A percentile compares a stretch with the other conserved stretches of the same genome.
phyloP scores from a whole-genome alignment of 192 early-diverging fungal genomes.

The Paraglomus brasilianum region DNA sequence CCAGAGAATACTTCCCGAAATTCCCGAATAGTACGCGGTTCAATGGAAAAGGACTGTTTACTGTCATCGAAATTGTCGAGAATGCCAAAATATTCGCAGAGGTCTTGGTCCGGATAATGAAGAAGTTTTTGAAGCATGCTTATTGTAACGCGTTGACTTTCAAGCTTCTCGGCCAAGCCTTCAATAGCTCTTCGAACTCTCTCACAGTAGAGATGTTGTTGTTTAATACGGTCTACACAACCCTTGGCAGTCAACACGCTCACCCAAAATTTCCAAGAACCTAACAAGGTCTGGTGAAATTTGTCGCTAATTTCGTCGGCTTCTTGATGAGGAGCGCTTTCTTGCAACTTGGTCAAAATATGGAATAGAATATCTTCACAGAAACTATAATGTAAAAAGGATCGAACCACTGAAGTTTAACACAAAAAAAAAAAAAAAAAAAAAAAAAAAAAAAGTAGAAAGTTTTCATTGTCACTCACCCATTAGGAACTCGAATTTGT shows the following conservation, averaged over 20 bases:
- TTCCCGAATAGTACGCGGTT: background rate
- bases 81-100: conserved; percentile 6
- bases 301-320: background rate
- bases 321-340: background rate
- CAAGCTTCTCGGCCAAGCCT: background rate
- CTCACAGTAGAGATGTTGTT: background rate
- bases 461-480: background rate
- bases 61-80: background rate
- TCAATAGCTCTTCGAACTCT: background rate
- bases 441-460: too few relatives aligned
- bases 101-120: background rate
- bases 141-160: conserved; percentile 4
- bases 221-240: background rate
- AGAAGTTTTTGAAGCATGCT: background rate
- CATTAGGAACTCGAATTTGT: background rate
- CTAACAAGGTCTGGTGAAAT: conserved; percentile 2
- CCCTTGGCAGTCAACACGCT: conserved; percentile 5
- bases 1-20: background rate
- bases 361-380: conserved; percentile 14
- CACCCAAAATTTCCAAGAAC: conserved; percentile 20
- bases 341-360: conserved; percentile 1
- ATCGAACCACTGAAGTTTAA: too few relatives aligned
- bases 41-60: too few relatives aligned
- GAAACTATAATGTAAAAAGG: background rate
- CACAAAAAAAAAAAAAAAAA: too few relatives aligned